Percentiles rank a stretch among this genome's conserved stretches.
phyloP scores from a whole-genome alignment of 1,139 yeast genomes.

The Magnusiomyces clavatus region DNA sequence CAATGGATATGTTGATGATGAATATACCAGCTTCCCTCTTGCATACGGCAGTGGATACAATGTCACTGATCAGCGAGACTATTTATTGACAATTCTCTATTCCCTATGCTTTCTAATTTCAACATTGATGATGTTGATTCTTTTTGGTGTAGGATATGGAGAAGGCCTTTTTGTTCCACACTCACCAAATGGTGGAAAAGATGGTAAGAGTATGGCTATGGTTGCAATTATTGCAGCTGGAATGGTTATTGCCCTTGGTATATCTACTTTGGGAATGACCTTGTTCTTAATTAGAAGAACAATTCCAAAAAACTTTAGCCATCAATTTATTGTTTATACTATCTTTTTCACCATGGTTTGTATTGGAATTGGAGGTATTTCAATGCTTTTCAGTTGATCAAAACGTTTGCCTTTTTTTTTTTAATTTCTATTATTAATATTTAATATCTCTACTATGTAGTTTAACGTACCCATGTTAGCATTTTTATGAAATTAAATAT shows the following conservation, averaged over 20 bases:
- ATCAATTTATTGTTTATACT: constrained; percentile 34
- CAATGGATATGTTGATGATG: not conserved
- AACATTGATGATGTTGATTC: constrained; percentile 40
- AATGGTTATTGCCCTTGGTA: constrained; percentile 31
- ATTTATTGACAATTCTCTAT: constrained; percentile 42
- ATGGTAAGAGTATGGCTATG: constrained; percentile 9
- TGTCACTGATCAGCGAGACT: constrained; percentile 35
- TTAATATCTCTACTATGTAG: too few species aligned
- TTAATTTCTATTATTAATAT: too few species aligned
- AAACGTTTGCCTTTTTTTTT: not conserved
- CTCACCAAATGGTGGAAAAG: not conserved
- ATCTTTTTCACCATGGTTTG: constrained; percentile 37
- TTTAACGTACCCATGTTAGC: not conserved
- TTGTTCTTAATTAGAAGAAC: constrained; percentile 35
- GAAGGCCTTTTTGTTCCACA: constrained; percentile 27
- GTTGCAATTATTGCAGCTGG: constrained; percentile 26
- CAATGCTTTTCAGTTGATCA: constrained; percentile 22
- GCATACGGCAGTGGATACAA: not conserved
- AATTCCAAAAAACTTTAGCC: constrained; percentile 29
- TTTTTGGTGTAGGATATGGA: constrained; percentile 40
- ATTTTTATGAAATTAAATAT: not conserved
- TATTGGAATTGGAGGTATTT: constrained; percentile 41
- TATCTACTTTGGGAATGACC: constrained; percentile 34
- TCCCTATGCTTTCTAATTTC: constrained; percentile 37
- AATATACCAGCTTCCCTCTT: constrained; percentile 7